Evolutionary conservation across 345 rosid genomes (phyloP), one percentile per base, ranked within the genome.

Genomic region (Streptanthus diversifolius): DNA sequence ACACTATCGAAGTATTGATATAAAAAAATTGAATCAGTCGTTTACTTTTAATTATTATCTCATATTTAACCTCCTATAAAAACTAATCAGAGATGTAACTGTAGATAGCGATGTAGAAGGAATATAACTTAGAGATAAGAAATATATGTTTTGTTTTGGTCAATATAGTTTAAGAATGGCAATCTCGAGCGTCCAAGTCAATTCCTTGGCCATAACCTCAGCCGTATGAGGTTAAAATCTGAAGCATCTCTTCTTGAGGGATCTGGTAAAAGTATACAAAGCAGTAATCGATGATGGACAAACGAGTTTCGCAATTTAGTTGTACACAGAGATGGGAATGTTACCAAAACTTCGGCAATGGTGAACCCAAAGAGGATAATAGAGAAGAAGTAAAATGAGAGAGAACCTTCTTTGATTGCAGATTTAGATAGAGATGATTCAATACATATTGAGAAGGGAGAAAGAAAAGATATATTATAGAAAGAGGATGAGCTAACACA

Each of bases 401-500:
- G 58, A 55, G 40, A 45, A 13, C 33, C 52, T 56, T 55, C 15
- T 45, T 45, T 17, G 47, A 44, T 53, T 40, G 68, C 13, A 61
- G 21, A 71, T 9, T n/a, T 29, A 39, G 62, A 41, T 22, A 25
- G 21, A 17, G 43, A 49, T 5, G 44, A 52, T 32, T 35, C 25
- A 40, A 63, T 19, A 39, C 25, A 15, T 35, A 70, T 48, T 6
- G 63, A 62, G 35, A 10, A 27, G 41, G 5, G 63, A 22, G 56
- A 17, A 35, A 0, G 39, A 36, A 55, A 74, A 73, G 64, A 45
- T 25, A 57, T 49, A 61, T 43, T 43, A 61, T 27, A 68, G 55
- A 60, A 24, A 60, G 8, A 74, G 5, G 67, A 68, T 11, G 58
- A 43, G 61, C 79, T 62, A n/a, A 61, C 74, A 68, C 79, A 53